A percentile compares a stretch with the other conserved stretches of the same genome.
These are phyloP conservation scores for Physcomitrium patens DNA, from an alignment of 225 moss, liverwort and hornwort species.

Conservation along the genomic window DNA sequence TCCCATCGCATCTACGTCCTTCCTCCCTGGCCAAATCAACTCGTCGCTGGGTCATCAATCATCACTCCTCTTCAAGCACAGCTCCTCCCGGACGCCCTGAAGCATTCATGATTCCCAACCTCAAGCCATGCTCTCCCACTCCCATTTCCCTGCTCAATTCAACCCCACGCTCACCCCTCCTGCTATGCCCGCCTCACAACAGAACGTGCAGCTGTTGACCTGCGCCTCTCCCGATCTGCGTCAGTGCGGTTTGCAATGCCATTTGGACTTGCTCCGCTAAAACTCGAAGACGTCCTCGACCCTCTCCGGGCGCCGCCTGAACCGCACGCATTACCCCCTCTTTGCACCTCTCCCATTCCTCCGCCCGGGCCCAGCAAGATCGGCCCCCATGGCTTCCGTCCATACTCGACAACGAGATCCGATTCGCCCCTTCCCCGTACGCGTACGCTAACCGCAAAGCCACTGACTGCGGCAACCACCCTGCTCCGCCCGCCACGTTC, in stretches of 20 bases:
- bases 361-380: constrained; percentile 86
- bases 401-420: constrained; percentile 77
- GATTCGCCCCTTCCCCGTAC: constrained; percentile 64
- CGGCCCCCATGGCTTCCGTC: constrained; percentile 95
- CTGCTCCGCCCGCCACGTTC: constrained; percentile 90
- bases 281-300: constrained; percentile 67
- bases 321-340: constrained; percentile 70
- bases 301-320: constrained; percentile 63
- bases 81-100: constrained; percentile 2
- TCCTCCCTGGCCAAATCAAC: not conserved
- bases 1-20: no score
- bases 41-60: constrained; percentile 9
- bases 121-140: not conserved
- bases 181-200: constrained; percentile 12
- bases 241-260: constrained; percentile 70
- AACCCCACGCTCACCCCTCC: constrained; percentile 10
- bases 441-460: constrained; percentile 84
- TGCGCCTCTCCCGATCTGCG: constrained; percentile 59
- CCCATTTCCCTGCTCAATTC: constrained; percentile 3
- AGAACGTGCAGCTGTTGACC: constrained; percentile 27
- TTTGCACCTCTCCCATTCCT: constrained; percentile 91
- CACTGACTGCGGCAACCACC: constrained; percentile 96
- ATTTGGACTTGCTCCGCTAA: constrained; percentile 86
- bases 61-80: not conserved
- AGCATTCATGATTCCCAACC: not conserved